Base-by-base conservation (phyloP, 805 yeast species). In the Yarrowia deformans region DNA sequence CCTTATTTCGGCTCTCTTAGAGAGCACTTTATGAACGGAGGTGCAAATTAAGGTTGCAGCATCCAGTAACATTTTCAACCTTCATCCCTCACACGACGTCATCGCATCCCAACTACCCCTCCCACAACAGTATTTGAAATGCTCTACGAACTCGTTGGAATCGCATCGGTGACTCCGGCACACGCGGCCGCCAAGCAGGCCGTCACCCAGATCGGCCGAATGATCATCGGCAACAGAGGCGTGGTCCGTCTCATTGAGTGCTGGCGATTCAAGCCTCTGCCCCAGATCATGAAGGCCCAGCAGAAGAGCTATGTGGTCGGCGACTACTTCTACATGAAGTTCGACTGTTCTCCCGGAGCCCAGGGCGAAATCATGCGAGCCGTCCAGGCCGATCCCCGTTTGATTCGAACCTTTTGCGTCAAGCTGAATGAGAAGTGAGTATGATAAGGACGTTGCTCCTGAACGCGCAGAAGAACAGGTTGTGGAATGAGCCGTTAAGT, bases 231-330 rank as follows among this genome's bases (percentile, higher is more conserved):
- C 71, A 93, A 94, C 79, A 91, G 97, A 83, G 99, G 99, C 64
- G 94, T 94, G n/a, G 88, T 94, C 46, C 85, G 98, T 77, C 88
- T 87, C 71, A 86, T 94, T 56, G 85, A 89, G 66, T 90, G 93
- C 71, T 80, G 93, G 77, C 98, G 97, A 0, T 85, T 88, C 50
- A 86, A 86, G 71, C 87, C 88, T 35, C 83, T 95, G 69, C 97
- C 98, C 19, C 89, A 87, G 72, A 85, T 94, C 71, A 84, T 91
- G 80, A 87, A 88, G 72, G 91, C 91, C 76, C 92, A 92, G 75
- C 96, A 93, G 75, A 97, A 93, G 76, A 84, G 87, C 71, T 97
- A 93, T 79, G 91, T 91, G 77, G 93, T 91, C 77, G 98, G 98
- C 2, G 88, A 90, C 70, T 93, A 91, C 74, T 94, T 95, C 75